Evolutionary conservation across 805 yeast species (phyloP), one percentile per base, ranked within the genome.

Genomic region (Candida silvatica): DNA sequence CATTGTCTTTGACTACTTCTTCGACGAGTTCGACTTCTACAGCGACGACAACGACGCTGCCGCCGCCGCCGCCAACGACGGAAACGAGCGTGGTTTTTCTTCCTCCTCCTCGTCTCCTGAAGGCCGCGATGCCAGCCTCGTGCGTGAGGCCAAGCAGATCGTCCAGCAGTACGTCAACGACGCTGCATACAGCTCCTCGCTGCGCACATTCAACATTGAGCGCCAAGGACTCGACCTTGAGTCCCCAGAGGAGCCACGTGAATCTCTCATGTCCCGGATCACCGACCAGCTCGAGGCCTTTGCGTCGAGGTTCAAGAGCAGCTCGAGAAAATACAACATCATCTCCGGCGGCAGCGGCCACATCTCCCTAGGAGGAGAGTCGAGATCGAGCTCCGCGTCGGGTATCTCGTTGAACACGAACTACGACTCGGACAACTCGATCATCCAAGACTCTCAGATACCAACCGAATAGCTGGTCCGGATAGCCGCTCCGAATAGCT

Each of bases 1-100:
- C n/a, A 49, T 58, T 25, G 37, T 54, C 6, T 45, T 59, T 28
- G 62, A 57, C 27, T 53, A 54, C 30, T 39, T 55, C 11, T 44
- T 54, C 19, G 54, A 46, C 20, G 64, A 59, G 29, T 43, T 51
- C 15, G 62, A 57, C 12, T 51, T 44, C 31, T 56, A 51, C 15
- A 48, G 43, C 6, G 34, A 32, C 20, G 49, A 42, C 6, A 39
- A 40, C 4, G 27, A 23, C 7, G 32, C 18, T 9, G n/a, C n/a
- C n/a, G n/a, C n/a, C n/a, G n/a, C n/a, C n/a, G n/a, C n/a, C n/a
- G n/a, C n/a, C n/a, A 17, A 32, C 7, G 31, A 15, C 11, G 29
- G 8, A 27, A 29, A 16, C 18, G 16, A 29, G 7, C 8, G n/a
- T 17, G 14, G 6, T 6, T 17, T 8, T 11, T 11, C 16, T 19